Evolutionary conservation across 2,329 filamentous ascomycete species (phyloP).

Genomic region (Arthrobotrys musiformis): DNA sequence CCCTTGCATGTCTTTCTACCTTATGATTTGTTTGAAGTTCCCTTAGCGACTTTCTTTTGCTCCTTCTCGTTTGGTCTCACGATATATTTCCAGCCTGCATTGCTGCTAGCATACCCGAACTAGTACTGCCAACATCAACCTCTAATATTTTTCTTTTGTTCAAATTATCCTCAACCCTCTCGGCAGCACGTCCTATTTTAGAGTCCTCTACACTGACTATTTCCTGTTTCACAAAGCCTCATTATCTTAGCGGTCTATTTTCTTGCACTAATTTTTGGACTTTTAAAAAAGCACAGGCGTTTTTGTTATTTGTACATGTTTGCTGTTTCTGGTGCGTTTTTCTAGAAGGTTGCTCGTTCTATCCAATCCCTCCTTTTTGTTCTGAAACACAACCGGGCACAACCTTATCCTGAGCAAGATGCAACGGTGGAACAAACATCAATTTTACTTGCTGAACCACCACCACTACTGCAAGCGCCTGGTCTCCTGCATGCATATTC

Average conservation of each 20-base stretch:
- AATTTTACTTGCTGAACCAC: constrained; percentile 32
- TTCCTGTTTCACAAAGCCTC: constrained; percentile 38
- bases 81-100: constrained; percentile 29
- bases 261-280: constrained; percentile 23
- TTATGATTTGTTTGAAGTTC: constrained; percentile 43
- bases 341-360: constrained; percentile 54
- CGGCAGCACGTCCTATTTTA: constrained; percentile 45
- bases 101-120: constrained; percentile 27
- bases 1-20: constrained; percentile 22
- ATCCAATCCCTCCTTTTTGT: constrained; percentile 32
- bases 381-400: constrained; percentile 54
- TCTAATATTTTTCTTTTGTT: constrained; percentile 29
- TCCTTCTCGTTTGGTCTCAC: constrained; percentile 26
- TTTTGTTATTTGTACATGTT: constrained; percentile 44
- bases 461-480: constrained; percentile 40
- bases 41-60: constrained; percentile 42
- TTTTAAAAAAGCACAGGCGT: constrained; percentile 50
- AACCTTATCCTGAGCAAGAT: constrained; percentile 54
- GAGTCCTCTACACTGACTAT: constrained; percentile 24
- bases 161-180: constrained; percentile 21
- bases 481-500: constrained; percentile 44
- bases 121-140: constrained; percentile 12
- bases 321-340: constrained; percentile 21
- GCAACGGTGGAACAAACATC: constrained; percentile 50
- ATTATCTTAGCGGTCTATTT: constrained; percentile 48